Evolutionary conservation across 2,329 filamentous ascomycete species (phyloP).

Genomic region (Sporothrix brunneoviolacea): DNA sequence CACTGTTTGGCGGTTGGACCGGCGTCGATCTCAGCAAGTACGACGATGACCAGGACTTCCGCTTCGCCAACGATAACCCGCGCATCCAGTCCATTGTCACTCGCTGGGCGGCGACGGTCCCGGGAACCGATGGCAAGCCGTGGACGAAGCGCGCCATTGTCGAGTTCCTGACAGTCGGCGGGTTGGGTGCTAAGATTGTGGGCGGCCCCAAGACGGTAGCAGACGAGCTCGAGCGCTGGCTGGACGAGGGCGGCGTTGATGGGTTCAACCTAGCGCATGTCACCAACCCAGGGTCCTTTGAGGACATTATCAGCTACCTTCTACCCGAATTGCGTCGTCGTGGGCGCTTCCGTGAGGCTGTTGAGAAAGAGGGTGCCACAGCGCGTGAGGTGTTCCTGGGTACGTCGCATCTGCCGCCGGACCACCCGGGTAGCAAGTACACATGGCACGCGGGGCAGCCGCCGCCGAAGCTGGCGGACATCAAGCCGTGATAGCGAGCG

Average conservation of each 20-base stretch:
- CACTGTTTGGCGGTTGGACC: slow-evolving; percentile 23
- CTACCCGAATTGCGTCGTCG: slow-evolving; percentile 54
- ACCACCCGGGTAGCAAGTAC: slow-evolving; percentile 8
- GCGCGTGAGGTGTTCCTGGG: slow-evolving; percentile 15
- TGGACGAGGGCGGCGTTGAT: slow-evolving; percentile 62
- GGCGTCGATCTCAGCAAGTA: slow-evolving; percentile 22
- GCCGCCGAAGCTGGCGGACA: neutral
- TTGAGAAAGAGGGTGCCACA: slow-evolving; percentile 7
- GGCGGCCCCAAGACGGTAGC: slow-evolving; percentile 60
- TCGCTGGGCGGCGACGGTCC: slow-evolving; percentile 11
- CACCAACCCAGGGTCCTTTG: slow-evolving; percentile 49
- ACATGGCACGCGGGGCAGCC: slow-evolving; percentile 6
- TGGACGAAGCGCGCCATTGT: slow-evolving; percentile 18
- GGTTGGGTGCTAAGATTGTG: slow-evolving; percentile 34
- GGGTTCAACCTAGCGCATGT: slow-evolving; percentile 59
- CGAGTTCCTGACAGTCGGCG: slow-evolving; percentile 19
- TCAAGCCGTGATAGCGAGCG: slow-evolving; percentile 7
- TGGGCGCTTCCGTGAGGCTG: slow-evolving; percentile 27
- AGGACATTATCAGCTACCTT: slow-evolving; percentile 58
- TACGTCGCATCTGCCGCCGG: neutral
- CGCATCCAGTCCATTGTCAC: slow-evolving; percentile 11
- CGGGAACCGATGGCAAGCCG: slow-evolving; percentile 8
- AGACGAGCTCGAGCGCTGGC: slow-evolving; percentile 61
- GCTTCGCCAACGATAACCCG: neutral
- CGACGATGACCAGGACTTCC: slow-evolving; percentile 20